Conservation (phyloP, 2,329 filamentous ascomycete species). For the Chrysosporium keratinophilum region DNA sequence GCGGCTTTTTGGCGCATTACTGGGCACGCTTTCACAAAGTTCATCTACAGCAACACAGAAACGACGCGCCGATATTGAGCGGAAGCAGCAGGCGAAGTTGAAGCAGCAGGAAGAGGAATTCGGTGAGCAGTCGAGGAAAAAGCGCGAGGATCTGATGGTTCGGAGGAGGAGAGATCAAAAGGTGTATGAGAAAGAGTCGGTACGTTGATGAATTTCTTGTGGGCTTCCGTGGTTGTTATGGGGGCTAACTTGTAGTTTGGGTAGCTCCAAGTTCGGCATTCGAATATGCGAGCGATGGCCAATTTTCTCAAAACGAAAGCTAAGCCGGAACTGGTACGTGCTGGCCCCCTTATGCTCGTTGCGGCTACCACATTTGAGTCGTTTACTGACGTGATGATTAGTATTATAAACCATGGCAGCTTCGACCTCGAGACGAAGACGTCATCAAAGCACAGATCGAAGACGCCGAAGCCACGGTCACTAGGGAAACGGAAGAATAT, state of each 20-base stretch:
- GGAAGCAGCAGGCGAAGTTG: conserved; percentile 63
- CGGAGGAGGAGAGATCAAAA: conserved; percentile 60
- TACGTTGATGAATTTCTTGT: conserved; percentile 39
- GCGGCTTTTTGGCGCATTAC: conserved; percentile 71
- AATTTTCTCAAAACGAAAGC: conserved; percentile 62
- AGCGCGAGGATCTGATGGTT: conserved; percentile 50
- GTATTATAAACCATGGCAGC: conserved; percentile 81
- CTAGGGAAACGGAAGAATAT: conserved; percentile 56
- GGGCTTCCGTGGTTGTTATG: conserved; percentile 10
- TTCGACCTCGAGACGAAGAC: conserved; percentile 57
- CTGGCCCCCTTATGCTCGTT: background rate
- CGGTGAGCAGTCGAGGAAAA: conserved; percentile 55
- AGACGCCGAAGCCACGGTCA: conserved; percentile 53
- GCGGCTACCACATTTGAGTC: background rate
- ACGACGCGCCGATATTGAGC: conserved; percentile 69
- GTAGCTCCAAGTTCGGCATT: conserved; percentile 66
- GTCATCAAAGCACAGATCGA: conserved; percentile 60
- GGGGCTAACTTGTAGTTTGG: too few species aligned
- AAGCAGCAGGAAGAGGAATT: conserved; percentile 65
- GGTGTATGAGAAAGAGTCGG: conserved; percentile 63
- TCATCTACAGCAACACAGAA: conserved; percentile 53
- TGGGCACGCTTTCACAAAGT: conserved; percentile 68
- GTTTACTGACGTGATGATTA: conserved; percentile 30
- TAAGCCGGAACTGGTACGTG: conserved; percentile 64
- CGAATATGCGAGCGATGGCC: conserved; percentile 60